Evolutionary conservation across 331 rosid species (phyloP).

Genomic region (Rosa hybrid): DNA sequence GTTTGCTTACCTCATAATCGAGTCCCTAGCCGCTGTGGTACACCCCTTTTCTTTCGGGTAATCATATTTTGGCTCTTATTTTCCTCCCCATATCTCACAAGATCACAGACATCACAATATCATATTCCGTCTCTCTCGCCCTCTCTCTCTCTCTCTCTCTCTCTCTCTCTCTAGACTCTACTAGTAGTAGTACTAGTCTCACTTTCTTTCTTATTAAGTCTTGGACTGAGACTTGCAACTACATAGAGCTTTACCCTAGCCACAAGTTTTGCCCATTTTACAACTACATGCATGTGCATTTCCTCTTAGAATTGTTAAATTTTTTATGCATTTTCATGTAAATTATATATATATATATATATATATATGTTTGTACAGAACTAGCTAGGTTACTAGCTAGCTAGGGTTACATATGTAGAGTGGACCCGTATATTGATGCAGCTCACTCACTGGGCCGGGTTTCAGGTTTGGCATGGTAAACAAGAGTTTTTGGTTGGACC

Average conservation of each 20-base stretch:
- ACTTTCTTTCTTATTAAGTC: slow-evolving; percentile 20
- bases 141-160: too few relatives aligned
- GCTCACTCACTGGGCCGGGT: background rate
- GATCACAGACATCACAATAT: slow-evolving; percentile 72
- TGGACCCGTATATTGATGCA: slow-evolving; percentile 8
- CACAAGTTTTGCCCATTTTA: slow-evolving; percentile 20
- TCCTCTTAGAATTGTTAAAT: background rate
- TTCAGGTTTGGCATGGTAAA: slow-evolving; percentile 5
- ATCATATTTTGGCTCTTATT: slow-evolving; percentile 68
- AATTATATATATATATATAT: background rate
- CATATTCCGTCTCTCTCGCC: slow-evolving; percentile 46
- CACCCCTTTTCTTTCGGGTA: slow-evolving; percentile 88
- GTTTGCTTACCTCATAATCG: slow-evolving; percentile 72
- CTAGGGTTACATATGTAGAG: background rate
- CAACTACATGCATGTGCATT: slow-evolving; percentile 11
- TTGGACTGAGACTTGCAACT: slow-evolving; percentile 52
- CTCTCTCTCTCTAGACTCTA: slow-evolving; percentile 34
- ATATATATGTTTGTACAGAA: background rate
- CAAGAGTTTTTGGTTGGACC: slow-evolving; percentile 8
- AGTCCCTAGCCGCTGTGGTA: slow-evolving; percentile 63
- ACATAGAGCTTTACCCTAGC: slow-evolving; percentile 46
- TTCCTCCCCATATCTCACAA: slow-evolving; percentile 78
- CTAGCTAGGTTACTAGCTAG: background rate
- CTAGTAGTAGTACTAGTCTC: slow-evolving; percentile 28
- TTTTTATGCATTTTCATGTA: background rate